Conservation (phyloP, 495 filamentous ascomycete genomes). For the Endocarpon pusillum region DNA sequence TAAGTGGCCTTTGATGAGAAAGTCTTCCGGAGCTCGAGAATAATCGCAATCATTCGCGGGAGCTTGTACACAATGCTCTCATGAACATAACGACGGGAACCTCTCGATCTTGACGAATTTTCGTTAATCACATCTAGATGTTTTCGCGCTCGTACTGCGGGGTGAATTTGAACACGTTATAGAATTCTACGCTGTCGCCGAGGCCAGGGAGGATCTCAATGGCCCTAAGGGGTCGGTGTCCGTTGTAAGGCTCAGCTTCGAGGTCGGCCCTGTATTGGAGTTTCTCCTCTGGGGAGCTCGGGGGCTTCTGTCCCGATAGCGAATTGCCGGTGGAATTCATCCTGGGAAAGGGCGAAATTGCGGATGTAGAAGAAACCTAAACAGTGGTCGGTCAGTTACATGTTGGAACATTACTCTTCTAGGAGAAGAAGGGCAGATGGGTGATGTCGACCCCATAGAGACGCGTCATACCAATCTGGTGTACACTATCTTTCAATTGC, state of each 20-base stretch:
- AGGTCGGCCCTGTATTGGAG: slow-evolving; percentile 30
- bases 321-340: slow-evolving; percentile 39
- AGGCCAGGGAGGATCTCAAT: slow-evolving; percentile 17
- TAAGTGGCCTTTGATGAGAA: slow-evolving; percentile 29
- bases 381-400: too few species aligned
- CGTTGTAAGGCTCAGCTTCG: slow-evolving; percentile 29
- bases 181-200: slow-evolving; percentile 36
- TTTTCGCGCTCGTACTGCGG: slow-evolving; percentile 21
- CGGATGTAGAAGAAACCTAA: slow-evolving; percentile 41
- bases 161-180: slow-evolving; percentile 35
- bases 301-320: slow-evolving; percentile 37
- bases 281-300: slow-evolving; percentile 38
- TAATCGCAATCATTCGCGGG: slow-evolving; percentile 28
- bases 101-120: slow-evolving; percentile 26
- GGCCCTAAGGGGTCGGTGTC: slow-evolving; percentile 14
- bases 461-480: too few species aligned
- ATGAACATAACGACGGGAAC: slow-evolving; percentile 30
- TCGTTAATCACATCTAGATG: slow-evolving; percentile 26
- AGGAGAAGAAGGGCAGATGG: too few species aligned
- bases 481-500: slow-evolving; percentile 37
- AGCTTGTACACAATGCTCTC: slow-evolving; percentile 28
- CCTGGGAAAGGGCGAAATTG: slow-evolving; percentile 36
- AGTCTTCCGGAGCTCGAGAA: slow-evolving; percentile 36
- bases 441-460: too few species aligned
- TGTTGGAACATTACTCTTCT: too few species aligned